phyloP scores from a whole-genome alignment of 345 rosid species.

The Leavenworthia alabamica region DNA sequence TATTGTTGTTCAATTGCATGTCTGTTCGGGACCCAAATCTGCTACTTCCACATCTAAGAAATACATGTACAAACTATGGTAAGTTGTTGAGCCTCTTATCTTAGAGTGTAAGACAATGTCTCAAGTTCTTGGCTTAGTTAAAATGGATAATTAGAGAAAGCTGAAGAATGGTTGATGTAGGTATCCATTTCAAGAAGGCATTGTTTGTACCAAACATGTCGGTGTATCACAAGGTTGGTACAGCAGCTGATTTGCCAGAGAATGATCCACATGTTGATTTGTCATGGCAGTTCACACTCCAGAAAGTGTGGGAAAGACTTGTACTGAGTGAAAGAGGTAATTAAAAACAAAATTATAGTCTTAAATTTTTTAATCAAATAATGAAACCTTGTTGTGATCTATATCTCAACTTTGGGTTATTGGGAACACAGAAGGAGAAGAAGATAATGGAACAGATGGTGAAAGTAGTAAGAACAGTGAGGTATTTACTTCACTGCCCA shows the following conservation, averaged over 20 bases:
- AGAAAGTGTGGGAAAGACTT: conserved; percentile 83
- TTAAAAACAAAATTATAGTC: not conserved
- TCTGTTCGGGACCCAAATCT: conserved; percentile 78
- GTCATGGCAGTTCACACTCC: conserved; percentile 85
- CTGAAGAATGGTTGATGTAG: conserved; percentile 36
- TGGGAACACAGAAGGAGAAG: conserved; percentile 47
- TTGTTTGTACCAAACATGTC: conserved; percentile 93
- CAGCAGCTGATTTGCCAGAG: conserved; percentile 41
- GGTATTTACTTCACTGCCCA: conserved; percentile 81
- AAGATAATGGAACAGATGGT: conserved; percentile 36
- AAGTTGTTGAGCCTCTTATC: conserved; percentile 11
- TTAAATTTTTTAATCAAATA: not conserved
- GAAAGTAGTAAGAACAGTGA: conserved; percentile 55
- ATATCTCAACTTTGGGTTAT: conserved; percentile 24
- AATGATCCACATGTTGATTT: conserved; percentile 63
- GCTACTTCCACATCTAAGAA: conserved; percentile 55
- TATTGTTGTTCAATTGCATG: conserved; percentile 62
- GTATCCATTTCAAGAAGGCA: conserved; percentile 79
- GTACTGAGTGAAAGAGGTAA: conserved; percentile 40
- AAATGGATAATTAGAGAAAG: not conserved
- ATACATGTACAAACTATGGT: conserved; percentile 53
- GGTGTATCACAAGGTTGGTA: conserved; percentile 75
- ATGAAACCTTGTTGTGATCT: not conserved
- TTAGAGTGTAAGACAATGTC: not conserved
- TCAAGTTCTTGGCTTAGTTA: not conserved